Evolutionary conservation across 2,329 filamentous ascomycete genomes (phyloP).

Genomic region (Colletotrichum lindemuthianum): DNA sequence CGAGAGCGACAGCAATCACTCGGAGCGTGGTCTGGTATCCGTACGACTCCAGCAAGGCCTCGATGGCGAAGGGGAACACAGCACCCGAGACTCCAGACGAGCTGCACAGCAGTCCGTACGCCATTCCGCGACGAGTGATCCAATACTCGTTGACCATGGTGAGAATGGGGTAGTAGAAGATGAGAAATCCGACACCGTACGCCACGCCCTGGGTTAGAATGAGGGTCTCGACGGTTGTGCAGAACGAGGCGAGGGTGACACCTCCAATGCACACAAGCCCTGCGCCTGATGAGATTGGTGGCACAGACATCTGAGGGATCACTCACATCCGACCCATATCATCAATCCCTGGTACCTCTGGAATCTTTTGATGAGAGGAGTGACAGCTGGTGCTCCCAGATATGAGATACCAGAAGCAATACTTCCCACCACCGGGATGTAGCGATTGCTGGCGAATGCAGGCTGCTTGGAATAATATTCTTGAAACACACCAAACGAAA

Average conservation of each 20-base stretch:
- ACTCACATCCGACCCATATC: conserved; percentile 44
- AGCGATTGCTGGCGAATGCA: conserved; percentile 40
- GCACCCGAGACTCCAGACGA: conserved; percentile 58
- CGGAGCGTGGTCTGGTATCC: conserved; percentile 54
- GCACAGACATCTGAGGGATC: no score
- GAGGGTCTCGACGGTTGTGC: conserved; percentile 43
- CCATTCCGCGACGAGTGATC: conserved; percentile 54
- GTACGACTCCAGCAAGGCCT: conserved; percentile 50
- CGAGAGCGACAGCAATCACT: conserved; percentile 50
- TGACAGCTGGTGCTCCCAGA: conserved; percentile 47
- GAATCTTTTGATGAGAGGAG: conserved; percentile 46
- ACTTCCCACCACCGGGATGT: conserved; percentile 43
- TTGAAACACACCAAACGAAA: conserved; percentile 46
- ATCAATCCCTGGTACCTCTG: conserved; percentile 46
- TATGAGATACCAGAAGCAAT: conserved; percentile 44
- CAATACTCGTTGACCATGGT: conserved; percentile 57
- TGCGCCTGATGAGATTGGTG: background rate
- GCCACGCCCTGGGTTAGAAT: conserved; percentile 52
- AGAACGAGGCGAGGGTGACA: conserved; percentile 47
- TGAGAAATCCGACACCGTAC: conserved; percentile 47
- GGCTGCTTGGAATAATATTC: conserved; percentile 42
- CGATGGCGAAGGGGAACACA: conserved; percentile 57
- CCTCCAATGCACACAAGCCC: conserved; percentile 52
- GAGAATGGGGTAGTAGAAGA: conserved; percentile 53
- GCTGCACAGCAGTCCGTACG: conserved; percentile 60